These are phyloP conservation scores for Anthracocystis panici-leucophaei DNA, from an alignment of 1,284 basidiomycete species.

Conservation along the genomic window DNA sequence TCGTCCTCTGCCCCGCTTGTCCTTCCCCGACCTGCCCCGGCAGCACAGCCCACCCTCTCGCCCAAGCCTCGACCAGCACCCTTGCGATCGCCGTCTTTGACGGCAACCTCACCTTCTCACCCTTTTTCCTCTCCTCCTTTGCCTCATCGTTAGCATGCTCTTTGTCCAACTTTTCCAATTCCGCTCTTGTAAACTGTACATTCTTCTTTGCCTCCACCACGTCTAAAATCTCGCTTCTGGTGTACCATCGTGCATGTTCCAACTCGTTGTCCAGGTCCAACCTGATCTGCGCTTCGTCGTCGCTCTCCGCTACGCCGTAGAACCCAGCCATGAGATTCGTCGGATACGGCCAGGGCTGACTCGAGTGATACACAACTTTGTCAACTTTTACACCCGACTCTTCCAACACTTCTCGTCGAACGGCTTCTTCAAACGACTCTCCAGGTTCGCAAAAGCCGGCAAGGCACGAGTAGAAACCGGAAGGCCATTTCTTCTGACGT, in stretches of 20 bases:
- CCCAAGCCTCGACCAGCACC: conserved; percentile 79
- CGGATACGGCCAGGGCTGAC: conserved; percentile 81
- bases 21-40: conserved; percentile 18
- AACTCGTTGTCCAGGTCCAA: conserved; percentile 95
- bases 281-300: conserved; percentile 76
- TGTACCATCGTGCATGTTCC: conserved; percentile 91
- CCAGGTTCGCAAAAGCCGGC: conserved; percentile 67
- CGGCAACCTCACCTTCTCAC: conserved; percentile 37
- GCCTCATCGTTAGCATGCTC: conserved; percentile 61
- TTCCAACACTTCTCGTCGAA: conserved; percentile 91
- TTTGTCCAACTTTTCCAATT: conserved; percentile 76
- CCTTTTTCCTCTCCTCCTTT: conserved; percentile 68
- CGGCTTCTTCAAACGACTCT: conserved; percentile 88
- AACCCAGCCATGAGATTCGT: conserved; percentile 88
- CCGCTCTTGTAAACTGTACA: conserved; percentile 73
- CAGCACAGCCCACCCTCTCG: conserved; percentile 71
- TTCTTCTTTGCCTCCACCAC: conserved; percentile 74
- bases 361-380: conserved; percentile 86
- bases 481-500: conserved; percentile 76
- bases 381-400: conserved; percentile 90
- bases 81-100: conserved; percentile 78
- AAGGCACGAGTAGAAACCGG: conserved; percentile 63
- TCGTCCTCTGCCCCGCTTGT: conserved; percentile 23
- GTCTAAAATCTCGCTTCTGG: conserved; percentile 78
- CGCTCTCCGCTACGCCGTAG: conserved; percentile 63